phyloP scores from a whole-genome alignment of 1,284 basidiomycete species.

The Agaricales sp. region DNA sequence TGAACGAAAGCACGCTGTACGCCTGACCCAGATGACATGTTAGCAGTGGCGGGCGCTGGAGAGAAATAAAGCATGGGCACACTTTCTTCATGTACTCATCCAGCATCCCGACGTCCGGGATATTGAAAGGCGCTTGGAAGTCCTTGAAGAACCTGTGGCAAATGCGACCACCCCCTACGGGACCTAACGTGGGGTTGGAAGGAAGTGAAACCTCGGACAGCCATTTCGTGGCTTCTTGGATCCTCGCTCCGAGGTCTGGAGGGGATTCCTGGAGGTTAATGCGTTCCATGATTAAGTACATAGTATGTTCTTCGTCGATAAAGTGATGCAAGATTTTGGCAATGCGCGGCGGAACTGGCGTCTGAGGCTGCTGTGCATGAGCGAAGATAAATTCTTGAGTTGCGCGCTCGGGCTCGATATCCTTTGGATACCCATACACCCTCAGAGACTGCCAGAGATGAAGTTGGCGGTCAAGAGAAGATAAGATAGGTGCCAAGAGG shows the following conservation, averaged over 20 bases:
- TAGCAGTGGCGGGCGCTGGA: slow-evolving; percentile 5
- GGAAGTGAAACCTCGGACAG: slow-evolving; percentile 14
- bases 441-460: no score
- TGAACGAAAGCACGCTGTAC: not conserved
- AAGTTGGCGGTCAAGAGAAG: no score
- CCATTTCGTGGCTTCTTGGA: slow-evolving; percentile 16
- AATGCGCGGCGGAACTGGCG: slow-evolving; percentile 13
- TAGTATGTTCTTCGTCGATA: slow-evolving; percentile 4
- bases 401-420: slow-evolving; percentile 9
- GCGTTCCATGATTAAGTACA: slow-evolving; percentile 20
- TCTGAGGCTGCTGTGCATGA: slow-evolving; percentile 5
- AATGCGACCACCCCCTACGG: slow-evolving; percentile 13
- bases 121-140: slow-evolving; percentile 15
- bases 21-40: slow-evolving; percentile 7
- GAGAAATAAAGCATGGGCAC: slow-evolving; percentile 11
- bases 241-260: slow-evolving; percentile 11
- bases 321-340: slow-evolving; percentile 11
- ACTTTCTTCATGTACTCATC: slow-evolving; percentile 17
- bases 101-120: slow-evolving; percentile 15
- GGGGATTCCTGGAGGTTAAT: slow-evolving; percentile 10
- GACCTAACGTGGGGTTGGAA: slow-evolving; percentile 13
- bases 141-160: slow-evolving; percentile 17
- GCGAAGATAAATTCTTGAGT: slow-evolving; percentile 12
- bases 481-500: no score
- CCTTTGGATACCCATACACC: slow-evolving; percentile 1